phyloP scores from a whole-genome alignment of 768 basidiomycete species.

The Lentinula raphanica region DNA sequence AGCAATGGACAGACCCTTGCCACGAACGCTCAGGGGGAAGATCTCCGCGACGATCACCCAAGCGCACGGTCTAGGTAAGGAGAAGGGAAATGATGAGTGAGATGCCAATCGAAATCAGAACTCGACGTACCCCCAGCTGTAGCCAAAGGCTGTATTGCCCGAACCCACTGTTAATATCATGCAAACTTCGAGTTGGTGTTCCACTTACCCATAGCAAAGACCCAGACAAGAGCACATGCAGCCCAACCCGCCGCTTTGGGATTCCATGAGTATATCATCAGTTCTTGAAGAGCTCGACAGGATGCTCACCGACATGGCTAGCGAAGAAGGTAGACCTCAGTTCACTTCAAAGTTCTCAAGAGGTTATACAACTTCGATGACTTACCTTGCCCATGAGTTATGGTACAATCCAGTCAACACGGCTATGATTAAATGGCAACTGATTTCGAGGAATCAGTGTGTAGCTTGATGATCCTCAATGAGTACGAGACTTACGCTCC shows the following conservation, averaged over 20 bases:
- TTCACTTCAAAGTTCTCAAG: no score
- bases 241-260: constrained; percentile 62
- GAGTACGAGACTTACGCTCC: constrained; percentile 36
- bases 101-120: neutral
- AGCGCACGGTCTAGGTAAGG: constrained; percentile 40
- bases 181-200: neutral
- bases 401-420: constrained; percentile 57
- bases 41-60: constrained; percentile 79
- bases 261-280: neutral
- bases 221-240: constrained; percentile 66
- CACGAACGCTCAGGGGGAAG: constrained; percentile 66
- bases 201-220: constrained; percentile 58
- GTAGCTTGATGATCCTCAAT: neutral
- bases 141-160: constrained; percentile 52
- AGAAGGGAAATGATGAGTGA: neutral
- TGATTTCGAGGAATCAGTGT: constrained; percentile 14
- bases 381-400: constrained; percentile 43
- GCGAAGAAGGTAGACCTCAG: neutral
- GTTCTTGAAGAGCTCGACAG: neutral
- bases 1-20: constrained; percentile 71
- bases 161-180: neutral
- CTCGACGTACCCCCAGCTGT: constrained; percentile 57
- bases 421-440: constrained; percentile 68
- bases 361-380: no score
- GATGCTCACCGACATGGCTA: constrained; percentile 30